phyloP scores from a whole-genome alignment of 108 stramenopile species.

The Cyclotella sp. region DNA sequence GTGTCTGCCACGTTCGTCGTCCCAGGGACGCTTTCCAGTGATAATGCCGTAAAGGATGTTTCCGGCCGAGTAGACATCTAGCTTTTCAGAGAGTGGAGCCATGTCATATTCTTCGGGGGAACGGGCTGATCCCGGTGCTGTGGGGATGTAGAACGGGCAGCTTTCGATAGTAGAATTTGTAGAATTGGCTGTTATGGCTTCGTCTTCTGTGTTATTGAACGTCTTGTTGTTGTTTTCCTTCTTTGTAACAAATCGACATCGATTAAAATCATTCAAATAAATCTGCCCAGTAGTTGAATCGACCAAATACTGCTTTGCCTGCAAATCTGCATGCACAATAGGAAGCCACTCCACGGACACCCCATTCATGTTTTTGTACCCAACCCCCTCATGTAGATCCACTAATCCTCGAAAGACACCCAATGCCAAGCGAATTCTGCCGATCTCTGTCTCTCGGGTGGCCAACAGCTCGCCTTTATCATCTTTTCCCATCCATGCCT shows the following conservation, averaged over 20 bases:
- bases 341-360: conserved; percentile 36
- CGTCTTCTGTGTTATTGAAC: conserved; percentile 3
- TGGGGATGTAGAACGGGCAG: conserved; percentile 74
- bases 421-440: conserved; percentile 64
- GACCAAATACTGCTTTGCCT: conserved; percentile 80
- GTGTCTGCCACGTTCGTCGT: conserved; percentile 40
- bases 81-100: conserved; percentile 47
- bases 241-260: conserved; percentile 82
- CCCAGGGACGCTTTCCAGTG: conserved; percentile 48
- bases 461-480: conserved; percentile 34
- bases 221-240: conserved; percentile 14
- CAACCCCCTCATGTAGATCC: conserved; percentile 57
- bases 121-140: conserved; percentile 73
- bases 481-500: conserved; percentile 54
- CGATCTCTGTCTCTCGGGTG: conserved; percentile 43
- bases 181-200: not conserved
- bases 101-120: conserved; percentile 79
- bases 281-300: conserved; percentile 47
- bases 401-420: conserved; percentile 67
- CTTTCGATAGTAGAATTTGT: conserved; percentile 8
- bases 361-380: conserved; percentile 35
- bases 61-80: conserved; percentile 53
- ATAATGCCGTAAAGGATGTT: conserved; percentile 57
- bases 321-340: conserved; percentile 83
- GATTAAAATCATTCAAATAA: conserved; percentile 89